Conservation (phyloP, 495 filamentous ascomycete species). For the Aspergillus ostianus region DNA sequence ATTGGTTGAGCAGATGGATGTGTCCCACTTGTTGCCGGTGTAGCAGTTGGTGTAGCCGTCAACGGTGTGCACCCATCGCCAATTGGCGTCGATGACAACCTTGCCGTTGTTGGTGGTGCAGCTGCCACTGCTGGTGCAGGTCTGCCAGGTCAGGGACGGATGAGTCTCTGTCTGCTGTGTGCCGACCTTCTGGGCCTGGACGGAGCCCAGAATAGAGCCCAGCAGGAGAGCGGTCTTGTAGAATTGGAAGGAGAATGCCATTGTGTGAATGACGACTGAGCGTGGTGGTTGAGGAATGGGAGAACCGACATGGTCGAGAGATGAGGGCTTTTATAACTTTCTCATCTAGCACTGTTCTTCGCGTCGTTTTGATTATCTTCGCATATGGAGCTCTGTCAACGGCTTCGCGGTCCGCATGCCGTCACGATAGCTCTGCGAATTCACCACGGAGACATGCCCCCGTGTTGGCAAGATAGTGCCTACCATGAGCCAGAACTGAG, state of each 20-base stretch:
- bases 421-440: constrained; percentile 3
- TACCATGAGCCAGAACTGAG: background rate
- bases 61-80: constrained; percentile 58
- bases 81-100: constrained; percentile 65
- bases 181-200: constrained; percentile 54
- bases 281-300: constrained; percentile 1
- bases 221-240: constrained; percentile 26
- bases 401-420: constrained; percentile 17
- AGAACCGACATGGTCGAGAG: background rate
- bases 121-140: constrained; percentile 49
- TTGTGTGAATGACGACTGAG: constrained; percentile 5
- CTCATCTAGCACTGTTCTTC: background rate
- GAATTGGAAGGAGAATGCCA: constrained; percentile 16
- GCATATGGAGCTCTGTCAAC: constrained; percentile 3
- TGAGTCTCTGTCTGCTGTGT: constrained; percentile 56
- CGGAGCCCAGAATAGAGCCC: constrained; percentile 25
- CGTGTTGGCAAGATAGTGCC: background rate
- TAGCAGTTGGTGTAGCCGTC: constrained; percentile 63
- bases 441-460: constrained; percentile 3
- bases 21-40: constrained; percentile 57
- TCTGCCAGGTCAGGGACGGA: constrained; percentile 56
- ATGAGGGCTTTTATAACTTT: constrained; percentile 7
- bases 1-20: constrained; percentile 52
- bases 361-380: background rate
- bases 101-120: constrained; percentile 53